phyloP scores from a whole-genome alignment of 2,329 filamentous ascomycete genomes.

The Didymella pinodella region DNA sequence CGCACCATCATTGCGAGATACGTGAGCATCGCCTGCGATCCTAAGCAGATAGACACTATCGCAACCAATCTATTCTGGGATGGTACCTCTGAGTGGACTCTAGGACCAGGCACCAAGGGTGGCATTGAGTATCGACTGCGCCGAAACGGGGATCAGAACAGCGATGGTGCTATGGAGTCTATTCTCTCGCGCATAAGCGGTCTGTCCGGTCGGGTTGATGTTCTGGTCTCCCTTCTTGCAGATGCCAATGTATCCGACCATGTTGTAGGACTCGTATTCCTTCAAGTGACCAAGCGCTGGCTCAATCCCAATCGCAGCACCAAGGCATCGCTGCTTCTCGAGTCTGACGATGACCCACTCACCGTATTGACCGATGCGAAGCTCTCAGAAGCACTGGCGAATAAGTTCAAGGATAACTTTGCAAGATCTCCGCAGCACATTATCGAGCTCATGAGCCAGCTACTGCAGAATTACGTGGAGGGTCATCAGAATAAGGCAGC shows the following conservation, averaged over 20 bases:
- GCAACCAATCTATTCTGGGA: slow-evolving; percentile 64
- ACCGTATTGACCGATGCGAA: slow-evolving; percentile 65
- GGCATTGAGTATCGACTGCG: slow-evolving; percentile 60
- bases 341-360: slow-evolving; percentile 54
- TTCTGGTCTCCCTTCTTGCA: slow-evolving; percentile 51
- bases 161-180: slow-evolving; percentile 61
- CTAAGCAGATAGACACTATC: slow-evolving; percentile 59
- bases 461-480: slow-evolving; percentile 58
- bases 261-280: slow-evolving; percentile 65
- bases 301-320: slow-evolving; percentile 46
- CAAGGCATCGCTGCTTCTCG: slow-evolving; percentile 35
- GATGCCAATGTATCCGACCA: slow-evolving; percentile 63
- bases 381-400: slow-evolving; percentile 71
- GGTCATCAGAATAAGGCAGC: slow-evolving; percentile 57
- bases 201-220: slow-evolving; percentile 37
- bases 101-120: slow-evolving; percentile 55
- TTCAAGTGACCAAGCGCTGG: slow-evolving; percentile 67
- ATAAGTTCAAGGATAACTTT: slow-evolving; percentile 68
- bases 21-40: slow-evolving; percentile 64
- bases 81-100: slow-evolving; percentile 64
- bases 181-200: slow-evolving; percentile 69
- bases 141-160: slow-evolving; percentile 73
- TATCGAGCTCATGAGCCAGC: slow-evolving; percentile 68
- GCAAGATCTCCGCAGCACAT: slow-evolving; percentile 70
- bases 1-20: slow-evolving; percentile 53